A percentile compares a stretch with the other conserved stretches of the same genome.
phyloP scores from a whole-genome alignment of 345 rosid species.

The Heritiera littoralis region DNA sequence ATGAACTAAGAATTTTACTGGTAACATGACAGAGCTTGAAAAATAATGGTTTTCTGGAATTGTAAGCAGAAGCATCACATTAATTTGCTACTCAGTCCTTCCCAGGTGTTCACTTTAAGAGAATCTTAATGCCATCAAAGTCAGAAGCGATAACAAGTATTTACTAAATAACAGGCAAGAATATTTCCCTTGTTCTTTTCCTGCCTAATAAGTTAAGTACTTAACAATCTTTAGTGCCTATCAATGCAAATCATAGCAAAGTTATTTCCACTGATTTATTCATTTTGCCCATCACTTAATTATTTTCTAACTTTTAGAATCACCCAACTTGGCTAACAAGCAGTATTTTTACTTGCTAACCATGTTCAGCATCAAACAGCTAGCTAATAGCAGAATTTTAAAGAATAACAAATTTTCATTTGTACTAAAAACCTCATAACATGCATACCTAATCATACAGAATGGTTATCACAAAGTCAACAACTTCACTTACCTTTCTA shows the following conservation, averaged over 20 bases:
- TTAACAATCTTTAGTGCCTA: not conserved
- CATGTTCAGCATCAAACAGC: not conserved
- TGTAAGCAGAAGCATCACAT: no score
- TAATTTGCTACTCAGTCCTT: not conserved
- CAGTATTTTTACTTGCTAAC: not conserved
- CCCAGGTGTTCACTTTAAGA: not conserved
- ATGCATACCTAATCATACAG: not conserved
- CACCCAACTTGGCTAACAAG: not conserved
- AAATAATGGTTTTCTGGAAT: no score
- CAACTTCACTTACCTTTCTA: slow-evolving; percentile 42
- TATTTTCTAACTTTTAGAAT: not conserved
- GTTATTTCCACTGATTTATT: not conserved
- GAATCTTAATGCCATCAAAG: not conserved
- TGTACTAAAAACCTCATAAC: not conserved
- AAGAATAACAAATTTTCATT: not conserved
- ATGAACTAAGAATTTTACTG: no score
- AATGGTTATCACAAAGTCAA: slow-evolving; percentile 18
- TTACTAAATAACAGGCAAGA: not conserved
- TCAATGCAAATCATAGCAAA: not conserved
- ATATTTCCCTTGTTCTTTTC: not conserved
- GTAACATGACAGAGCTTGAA: no score
- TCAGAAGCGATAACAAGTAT: not conserved
- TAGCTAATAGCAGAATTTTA: not conserved
- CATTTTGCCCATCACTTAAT: not conserved
- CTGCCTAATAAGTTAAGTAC: not conserved